These are phyloP conservation scores for Phlegmacium glaucopus DNA, from an alignment of 768 basidiomycete species.

Conservation along the genomic window DNA sequence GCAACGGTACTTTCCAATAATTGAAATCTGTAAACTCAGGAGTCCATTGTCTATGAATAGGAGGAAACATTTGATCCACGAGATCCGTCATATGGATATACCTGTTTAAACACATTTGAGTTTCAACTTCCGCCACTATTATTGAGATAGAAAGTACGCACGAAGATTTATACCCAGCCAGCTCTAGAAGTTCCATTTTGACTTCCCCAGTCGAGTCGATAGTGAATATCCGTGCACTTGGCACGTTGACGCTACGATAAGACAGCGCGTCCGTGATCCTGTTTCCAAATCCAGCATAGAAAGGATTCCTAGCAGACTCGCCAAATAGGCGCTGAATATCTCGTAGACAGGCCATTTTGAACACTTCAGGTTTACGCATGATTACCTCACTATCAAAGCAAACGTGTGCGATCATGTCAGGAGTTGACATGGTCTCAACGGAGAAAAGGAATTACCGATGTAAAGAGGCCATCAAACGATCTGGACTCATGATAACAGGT, in stretches of 20 bases:
- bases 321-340: constrained; percentile 93
- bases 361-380: constrained; percentile 98
- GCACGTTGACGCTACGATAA: constrained; percentile 94
- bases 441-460: constrained; percentile 63
- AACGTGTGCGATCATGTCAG: not conserved
- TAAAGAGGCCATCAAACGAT: constrained; percentile 88
- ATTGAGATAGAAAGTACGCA: constrained; percentile 34
- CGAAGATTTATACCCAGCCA: constrained; percentile 97
- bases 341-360: constrained; percentile 98
- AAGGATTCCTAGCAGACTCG: constrained; percentile 65
- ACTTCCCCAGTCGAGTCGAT: constrained; percentile 95
- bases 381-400: constrained; percentile 78
- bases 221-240: constrained; percentile 93
- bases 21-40: constrained; percentile 97
- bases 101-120: constrained; percentile 23
- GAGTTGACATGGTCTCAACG: not conserved
- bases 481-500: constrained; percentile 98
- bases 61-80: constrained; percentile 99
- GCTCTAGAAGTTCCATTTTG: constrained; percentile 93
- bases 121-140: not conserved
- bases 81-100: constrained; percentile 99
- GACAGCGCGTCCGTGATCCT: constrained; percentile 97
- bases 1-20: constrained; percentile 85
- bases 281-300: constrained; percentile 98
- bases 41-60: constrained; percentile 84